Evolutionary conservation across 176 grass and related monocot species (phyloP).

Genomic region (Microstegium vimineum): DNA sequence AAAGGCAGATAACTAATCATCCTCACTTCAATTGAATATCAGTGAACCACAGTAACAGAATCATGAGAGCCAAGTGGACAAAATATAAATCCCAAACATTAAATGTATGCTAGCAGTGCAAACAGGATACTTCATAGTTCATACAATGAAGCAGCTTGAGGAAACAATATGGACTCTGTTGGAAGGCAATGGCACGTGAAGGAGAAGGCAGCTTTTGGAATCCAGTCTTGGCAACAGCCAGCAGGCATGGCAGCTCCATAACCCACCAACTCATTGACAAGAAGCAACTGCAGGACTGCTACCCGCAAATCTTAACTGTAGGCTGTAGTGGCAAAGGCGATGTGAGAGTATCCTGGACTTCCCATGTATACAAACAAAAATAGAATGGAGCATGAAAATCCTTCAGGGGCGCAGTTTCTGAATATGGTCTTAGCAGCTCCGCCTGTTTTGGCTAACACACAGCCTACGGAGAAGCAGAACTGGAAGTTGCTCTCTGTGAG

Average conservation of each 20-base stretch:
- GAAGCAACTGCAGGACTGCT: background rate
- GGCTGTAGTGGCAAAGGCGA: background rate
- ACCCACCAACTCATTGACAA: background rate
- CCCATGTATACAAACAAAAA: background rate
- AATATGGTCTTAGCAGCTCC: background rate
- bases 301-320: background rate
- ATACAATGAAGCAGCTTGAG: background rate
- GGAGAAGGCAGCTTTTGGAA: background rate
- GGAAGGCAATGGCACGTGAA: background rate
- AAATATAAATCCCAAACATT: conserved; percentile 4
- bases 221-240: background rate
- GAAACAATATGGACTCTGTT: background rate
- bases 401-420: background rate
- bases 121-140: conserved; percentile 2
- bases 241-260: background rate
- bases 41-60: background rate
- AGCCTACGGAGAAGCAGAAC: background rate
- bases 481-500: background rate
- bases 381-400: background rate
- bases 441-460: background rate
- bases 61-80: background rate
- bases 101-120: conserved; percentile 12
- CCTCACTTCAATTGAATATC: background rate
- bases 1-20: conserved; percentile 9
- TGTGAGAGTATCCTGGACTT: background rate